Percentiles rank a stretch among this genome's conserved stretches.
phyloP scores from a whole-genome alignment of 2,329 filamentous ascomycete species.

The Grosmannia clavigera region DNA sequence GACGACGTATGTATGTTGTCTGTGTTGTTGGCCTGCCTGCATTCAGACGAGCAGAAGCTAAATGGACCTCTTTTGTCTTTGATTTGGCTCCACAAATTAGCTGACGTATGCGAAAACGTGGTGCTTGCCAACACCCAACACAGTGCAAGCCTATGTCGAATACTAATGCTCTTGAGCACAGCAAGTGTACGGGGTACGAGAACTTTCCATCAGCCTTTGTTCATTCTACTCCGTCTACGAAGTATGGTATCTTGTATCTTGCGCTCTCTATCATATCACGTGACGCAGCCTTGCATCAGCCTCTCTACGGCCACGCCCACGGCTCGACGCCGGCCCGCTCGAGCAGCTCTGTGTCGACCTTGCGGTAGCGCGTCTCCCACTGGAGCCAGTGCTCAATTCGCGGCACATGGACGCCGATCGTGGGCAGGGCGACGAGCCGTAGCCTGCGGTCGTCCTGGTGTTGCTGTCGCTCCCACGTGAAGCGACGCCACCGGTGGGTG shows the following conservation, averaged over 20 bases:
- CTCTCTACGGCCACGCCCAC: background rate
- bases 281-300: background rate
- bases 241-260: too few species aligned
- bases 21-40: background rate
- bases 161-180: too few species aligned
- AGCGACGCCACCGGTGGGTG: background rate
- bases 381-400: slow-evolving; percentile 34
- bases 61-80: background rate
- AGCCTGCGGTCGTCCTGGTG: slow-evolving; percentile 6
- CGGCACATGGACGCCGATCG: slow-evolving; percentile 34
- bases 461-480: slow-evolving; percentile 8
- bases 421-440: slow-evolving; percentile 40
- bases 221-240: too few species aligned
- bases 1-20: background rate
- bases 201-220: too few species aligned
- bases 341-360: slow-evolving; percentile 30
- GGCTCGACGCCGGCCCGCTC: slow-evolving; percentile 6
- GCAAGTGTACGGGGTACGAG: too few species aligned
- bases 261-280: background rate
- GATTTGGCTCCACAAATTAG: background rate
- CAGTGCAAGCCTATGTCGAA: too few species aligned
- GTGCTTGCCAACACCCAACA: background rate
- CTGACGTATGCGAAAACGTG: background rate
- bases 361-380: slow-evolving; percentile 38
- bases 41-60: background rate